These are phyloP conservation scores for Zygosaccharomyces siamensis DNA, from an alignment of 805 yeast species.

Conservation along the genomic window DNA sequence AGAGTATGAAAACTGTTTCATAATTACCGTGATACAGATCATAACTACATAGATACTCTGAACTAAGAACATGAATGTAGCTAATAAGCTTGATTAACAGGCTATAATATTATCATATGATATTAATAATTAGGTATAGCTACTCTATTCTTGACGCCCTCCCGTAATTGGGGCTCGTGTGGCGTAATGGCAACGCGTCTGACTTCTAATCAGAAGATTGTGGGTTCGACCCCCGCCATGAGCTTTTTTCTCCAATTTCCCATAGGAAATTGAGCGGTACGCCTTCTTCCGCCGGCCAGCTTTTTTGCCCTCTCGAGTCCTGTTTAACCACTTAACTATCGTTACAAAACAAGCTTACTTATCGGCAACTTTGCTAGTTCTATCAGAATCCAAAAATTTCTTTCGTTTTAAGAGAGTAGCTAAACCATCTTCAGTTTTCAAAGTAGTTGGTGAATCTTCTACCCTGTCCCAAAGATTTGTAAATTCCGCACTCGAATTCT, in stretches of 20 bases:
- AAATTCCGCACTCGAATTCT: constrained; percentile 13
- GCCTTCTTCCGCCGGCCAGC: no score
- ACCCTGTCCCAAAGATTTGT: constrained; percentile 18
- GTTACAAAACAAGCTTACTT: background rate
- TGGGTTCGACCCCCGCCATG: constrained; percentile 54
- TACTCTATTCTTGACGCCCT: background rate
- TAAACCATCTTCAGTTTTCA: constrained; percentile 17
- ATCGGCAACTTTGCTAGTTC: constrained; percentile 1
- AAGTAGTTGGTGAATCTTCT: constrained; percentile 19
- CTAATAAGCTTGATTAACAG: no score
- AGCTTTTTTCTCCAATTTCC: constrained; percentile 27
- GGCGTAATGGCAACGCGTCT: constrained; percentile 56
- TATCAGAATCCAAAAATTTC: constrained; percentile 4
- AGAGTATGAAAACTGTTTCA: no score
- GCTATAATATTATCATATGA: no score
- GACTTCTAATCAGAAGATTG: constrained; percentile 53
- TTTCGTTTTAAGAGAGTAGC: constrained; percentile 12
- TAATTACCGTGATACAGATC: no score
- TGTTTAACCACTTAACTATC: background rate
- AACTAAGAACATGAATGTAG: background rate
- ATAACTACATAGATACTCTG: no score
- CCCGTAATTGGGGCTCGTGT: constrained; percentile 37
- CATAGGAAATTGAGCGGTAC: no score
- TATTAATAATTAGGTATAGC: no score
- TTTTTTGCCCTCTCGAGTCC: no score